These are phyloP conservation scores for Sindora glabra DNA, from an alignment of 306 rosid species.

Conservation along the genomic window DNA sequence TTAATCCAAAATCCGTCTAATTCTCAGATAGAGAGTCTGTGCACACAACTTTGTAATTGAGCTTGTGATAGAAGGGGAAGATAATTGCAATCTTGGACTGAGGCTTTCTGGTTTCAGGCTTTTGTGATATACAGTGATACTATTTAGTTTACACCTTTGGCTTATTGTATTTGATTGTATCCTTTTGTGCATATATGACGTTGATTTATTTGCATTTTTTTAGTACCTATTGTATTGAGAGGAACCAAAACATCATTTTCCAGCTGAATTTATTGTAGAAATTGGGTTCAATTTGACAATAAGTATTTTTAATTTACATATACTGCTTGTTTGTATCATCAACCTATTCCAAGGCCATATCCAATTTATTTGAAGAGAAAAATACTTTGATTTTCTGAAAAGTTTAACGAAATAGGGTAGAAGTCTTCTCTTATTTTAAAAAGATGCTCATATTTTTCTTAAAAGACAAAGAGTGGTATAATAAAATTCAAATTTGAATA, in stretches of 20 bases:
- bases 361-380: too few relatives aligned
- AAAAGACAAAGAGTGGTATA: too few relatives aligned
- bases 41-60: constrained; percentile 68
- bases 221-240: neutral
- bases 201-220: neutral
- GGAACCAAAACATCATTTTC: neutral
- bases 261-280: neutral
- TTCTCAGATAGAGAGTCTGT: constrained; percentile 69
- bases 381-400: too few relatives aligned
- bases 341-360: too few relatives aligned
- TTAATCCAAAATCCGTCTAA: constrained; percentile 30
- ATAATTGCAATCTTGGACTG: too few relatives aligned
- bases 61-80: constrained; percentile 16
- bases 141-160: constrained; percentile 1
- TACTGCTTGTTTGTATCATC: too few relatives aligned
- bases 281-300: neutral
- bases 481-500: too few relatives aligned
- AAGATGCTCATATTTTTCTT: too few relatives aligned
- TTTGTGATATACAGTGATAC: constrained; percentile 3
- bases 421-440: too few relatives aligned
- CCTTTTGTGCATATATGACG: constrained; percentile 7
- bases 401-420: too few relatives aligned
- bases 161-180: constrained; percentile 1
- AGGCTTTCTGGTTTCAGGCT: constrained; percentile 14
- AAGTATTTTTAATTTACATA: too few relatives aligned